Evolutionary conservation across 192 early-diverging fungal genomes (phyloP), one percentile per base, ranked within the genome.

Genomic region (Martensiomyces pterosporus): DNA sequence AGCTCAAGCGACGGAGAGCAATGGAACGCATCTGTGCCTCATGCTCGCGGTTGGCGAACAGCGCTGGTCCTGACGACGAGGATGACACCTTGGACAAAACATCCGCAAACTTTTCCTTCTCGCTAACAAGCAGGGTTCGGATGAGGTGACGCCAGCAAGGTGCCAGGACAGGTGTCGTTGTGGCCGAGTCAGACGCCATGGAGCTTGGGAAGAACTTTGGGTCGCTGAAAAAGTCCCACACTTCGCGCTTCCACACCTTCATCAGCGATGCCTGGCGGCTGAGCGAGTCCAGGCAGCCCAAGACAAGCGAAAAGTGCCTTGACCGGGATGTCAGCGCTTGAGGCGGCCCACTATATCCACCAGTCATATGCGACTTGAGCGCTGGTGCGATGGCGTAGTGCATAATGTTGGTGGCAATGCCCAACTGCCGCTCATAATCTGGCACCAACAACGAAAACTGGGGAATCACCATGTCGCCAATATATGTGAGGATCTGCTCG

Each of bases 11-110:
- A n/a, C 92, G 78, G 2, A 95, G 34, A 25, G 80, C 67, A 9
- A 88, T 52, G 1, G 87, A 81, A 2, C 89, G 70, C 36, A 80
- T 73, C 24, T 77, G 39, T 3, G 83, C 77, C 54, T 95, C 93
- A 45, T 87, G 82, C 47, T 93, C 91, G 21, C 83, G 75, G 36
- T 88, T 91, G 2, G 85, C 82, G 67, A 95, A 95, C 13, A 95
- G 47, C 0, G 85, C 80, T 0, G 88, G 79, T 0, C 52, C 59
- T 9, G 63, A 53, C 12, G 63, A 48, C 0, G 90, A 73, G 14
- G 85, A 83, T 9, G 86, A 84, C 41, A 92, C 76, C 9, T 84
- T 79, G n/a, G 72, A 69, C 39, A 90, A 56, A 1, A 92, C 52
- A 43, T 93, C 93, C 0, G 50, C 47, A 16, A 95, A 78, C 43